Evolutionary conservation across 176 grass and related monocot species (phyloP).

Genomic region (Guadua angustifolia): DNA sequence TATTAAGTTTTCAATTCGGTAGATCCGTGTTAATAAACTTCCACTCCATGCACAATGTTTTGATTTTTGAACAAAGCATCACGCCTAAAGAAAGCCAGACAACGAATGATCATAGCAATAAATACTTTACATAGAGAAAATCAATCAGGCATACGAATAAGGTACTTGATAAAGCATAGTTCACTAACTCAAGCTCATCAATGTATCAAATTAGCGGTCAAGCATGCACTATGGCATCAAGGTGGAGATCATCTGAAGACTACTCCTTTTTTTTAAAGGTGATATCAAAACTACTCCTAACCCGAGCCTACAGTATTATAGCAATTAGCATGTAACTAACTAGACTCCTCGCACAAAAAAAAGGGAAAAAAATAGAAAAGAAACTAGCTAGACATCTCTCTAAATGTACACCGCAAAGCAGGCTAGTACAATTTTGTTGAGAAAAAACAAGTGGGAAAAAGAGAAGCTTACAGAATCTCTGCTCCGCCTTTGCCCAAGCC

Average conservation of each 20-base stretch:
- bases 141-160: neutral
- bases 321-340: neutral
- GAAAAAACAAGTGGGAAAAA: neutral
- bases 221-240: neutral
- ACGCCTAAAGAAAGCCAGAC: neutral
- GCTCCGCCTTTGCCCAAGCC: slow-evolving; percentile 45
- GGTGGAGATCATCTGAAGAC: neutral
- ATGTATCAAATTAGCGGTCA: neutral
- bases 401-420: slow-evolving; percentile 14
- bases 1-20: no score
- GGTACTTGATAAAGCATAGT: neutral
- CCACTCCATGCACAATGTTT: neutral
- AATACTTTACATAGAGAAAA: neutral
- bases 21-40: no score
- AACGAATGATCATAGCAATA: neutral
- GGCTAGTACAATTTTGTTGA: neutral
- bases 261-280: no score
- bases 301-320: neutral
- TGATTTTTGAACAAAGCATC: neutral
- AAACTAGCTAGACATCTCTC: neutral
- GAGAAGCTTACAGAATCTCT: slow-evolving; percentile 71
- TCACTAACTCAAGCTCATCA: neutral
- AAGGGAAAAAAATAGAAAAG: neutral
- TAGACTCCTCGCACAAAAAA: no score
- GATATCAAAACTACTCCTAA: neutral